Evolutionary conservation across 768 basidiomycete genomes (phyloP).

Genomic region (Paxillus involutus): DNA sequence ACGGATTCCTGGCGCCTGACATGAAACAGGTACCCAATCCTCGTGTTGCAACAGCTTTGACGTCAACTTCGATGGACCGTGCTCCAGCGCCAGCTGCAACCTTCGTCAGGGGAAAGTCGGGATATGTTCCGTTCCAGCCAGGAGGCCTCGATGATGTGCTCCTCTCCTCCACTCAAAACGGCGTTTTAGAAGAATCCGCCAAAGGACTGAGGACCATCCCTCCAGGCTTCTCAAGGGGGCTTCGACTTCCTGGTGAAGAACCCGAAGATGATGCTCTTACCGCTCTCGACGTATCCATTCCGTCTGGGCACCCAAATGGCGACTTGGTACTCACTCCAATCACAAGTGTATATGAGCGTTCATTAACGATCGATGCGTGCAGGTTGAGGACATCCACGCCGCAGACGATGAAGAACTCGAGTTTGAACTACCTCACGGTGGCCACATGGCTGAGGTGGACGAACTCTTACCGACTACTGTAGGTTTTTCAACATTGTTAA

Average conservation of each 20-base stretch:
- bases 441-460: constrained; percentile 59
- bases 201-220: constrained; percentile 63
- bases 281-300: constrained; percentile 25
- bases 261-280: constrained; percentile 44
- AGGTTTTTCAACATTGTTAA: constrained; percentile 1
- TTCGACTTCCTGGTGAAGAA: constrained; percentile 66
- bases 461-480: constrained; percentile 71
- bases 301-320: constrained; percentile 1
- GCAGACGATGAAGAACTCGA: constrained; percentile 24
- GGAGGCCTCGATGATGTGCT: constrained; percentile 81
- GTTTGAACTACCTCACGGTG: constrained; percentile 11
- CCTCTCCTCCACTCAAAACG: constrained; percentile 27
- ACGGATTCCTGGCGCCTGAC: constrained; percentile 4
- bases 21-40: constrained; percentile 51
- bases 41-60: constrained; percentile 65
- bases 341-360: constrained; percentile 4
- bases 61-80: constrained; percentile 82
- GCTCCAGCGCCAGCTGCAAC: constrained; percentile 76
- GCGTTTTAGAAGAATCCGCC: constrained; percentile 38
- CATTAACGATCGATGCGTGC: constrained; percentile 24
- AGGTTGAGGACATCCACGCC: constrained; percentile 21
- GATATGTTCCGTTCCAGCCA: constrained; percentile 91
- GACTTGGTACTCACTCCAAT: constrained; percentile 15
- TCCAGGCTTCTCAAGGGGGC: constrained; percentile 81
- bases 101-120: constrained; percentile 93